These are phyloP conservation scores for Eruca vesicaria DNA, from an alignment of 441 rosid species.

Conservation along the genomic window DNA sequence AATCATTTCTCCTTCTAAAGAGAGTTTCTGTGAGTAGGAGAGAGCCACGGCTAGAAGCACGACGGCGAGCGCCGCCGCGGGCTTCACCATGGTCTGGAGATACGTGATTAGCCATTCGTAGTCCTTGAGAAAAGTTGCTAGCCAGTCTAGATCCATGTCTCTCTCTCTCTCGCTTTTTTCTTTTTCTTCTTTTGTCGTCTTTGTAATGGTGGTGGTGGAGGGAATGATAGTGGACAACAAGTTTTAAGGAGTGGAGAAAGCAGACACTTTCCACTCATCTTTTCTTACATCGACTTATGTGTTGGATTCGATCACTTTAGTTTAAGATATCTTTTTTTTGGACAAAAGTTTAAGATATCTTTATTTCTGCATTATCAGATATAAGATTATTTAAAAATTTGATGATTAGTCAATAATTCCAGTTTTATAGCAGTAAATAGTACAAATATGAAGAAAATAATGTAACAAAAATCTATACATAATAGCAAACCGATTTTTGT, in stretches of 20 bases:
- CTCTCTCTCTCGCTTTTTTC: neutral
- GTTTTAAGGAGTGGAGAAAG: neutral
- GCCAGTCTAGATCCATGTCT: constrained; percentile 25
- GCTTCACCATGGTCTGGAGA: constrained; percentile 72
- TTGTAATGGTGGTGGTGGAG: constrained; percentile 15
- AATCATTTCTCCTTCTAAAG: constrained; percentile 71
- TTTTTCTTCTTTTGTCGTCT: neutral
- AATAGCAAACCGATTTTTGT: too few species aligned
- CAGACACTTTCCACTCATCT: neutral
- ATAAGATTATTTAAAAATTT: too few species aligned
- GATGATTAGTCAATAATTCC: too few species aligned
- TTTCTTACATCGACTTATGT: neutral
- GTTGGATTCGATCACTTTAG: neutral
- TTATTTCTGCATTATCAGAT: neutral
- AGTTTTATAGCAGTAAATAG: too few species aligned
- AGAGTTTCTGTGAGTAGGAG: constrained; percentile 58
- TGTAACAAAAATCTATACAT: too few species aligned
- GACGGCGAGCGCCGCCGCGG: constrained; percentile 67
- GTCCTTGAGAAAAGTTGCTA: constrained; percentile 27
- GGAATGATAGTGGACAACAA: constrained; percentile 1
- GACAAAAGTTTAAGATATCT: neutral
- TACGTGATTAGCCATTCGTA: constrained; percentile 56
- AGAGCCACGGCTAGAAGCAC: constrained; percentile 67
- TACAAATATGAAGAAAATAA: too few species aligned
- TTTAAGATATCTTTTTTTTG: neutral